phyloP scores from a whole-genome alignment of 1,139 yeast species.

The Nakaseomyces bracarensis region DNA sequence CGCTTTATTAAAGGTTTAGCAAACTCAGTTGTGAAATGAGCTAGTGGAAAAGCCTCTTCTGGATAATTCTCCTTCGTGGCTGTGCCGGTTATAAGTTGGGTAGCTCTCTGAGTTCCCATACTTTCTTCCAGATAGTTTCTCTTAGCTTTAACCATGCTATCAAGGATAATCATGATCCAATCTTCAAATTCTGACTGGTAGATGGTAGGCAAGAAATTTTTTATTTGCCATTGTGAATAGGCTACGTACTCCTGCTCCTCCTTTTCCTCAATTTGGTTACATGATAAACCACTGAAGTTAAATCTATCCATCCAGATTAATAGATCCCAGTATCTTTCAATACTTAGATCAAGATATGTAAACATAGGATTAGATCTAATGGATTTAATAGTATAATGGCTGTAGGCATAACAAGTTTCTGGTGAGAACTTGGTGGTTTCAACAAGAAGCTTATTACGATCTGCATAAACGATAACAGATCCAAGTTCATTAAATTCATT shows the following conservation, averaged over 20 bases:
- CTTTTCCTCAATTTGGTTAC: constrained; percentile 49
- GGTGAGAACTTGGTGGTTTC: constrained; percentile 72
- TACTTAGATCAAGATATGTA: constrained; percentile 66
- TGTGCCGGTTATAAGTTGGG: constrained; percentile 54
- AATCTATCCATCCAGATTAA: constrained; percentile 91
- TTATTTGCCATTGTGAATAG: constrained; percentile 73
- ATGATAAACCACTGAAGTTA: constrained; percentile 79
- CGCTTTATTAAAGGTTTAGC: constrained; percentile 60
- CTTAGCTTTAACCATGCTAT: constrained; percentile 56
- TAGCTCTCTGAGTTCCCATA: constrained; percentile 49
- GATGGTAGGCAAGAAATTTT: constrained; percentile 62
- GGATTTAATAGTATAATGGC: constrained; percentile 77
- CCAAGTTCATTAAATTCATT: constrained; percentile 77
- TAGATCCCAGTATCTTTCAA: constrained; percentile 81
- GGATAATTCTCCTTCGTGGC: constrained; percentile 33
- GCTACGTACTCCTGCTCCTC: constrained; percentile 53
- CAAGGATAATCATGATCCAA: constrained; percentile 75
- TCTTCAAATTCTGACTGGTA: constrained; percentile 78
- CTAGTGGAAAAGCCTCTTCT: constrained; percentile 33
- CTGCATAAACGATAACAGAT: constrained; percentile 71
- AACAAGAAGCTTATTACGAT: constrained; percentile 63
- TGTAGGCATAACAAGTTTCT: constrained; percentile 85
- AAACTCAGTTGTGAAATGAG: constrained; percentile 40
- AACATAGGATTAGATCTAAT: constrained; percentile 76
- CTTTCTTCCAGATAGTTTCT: constrained; percentile 34